Conservation (phyloP, 2,329 filamentous ascomycete species). For the Cytospora mali region DNA sequence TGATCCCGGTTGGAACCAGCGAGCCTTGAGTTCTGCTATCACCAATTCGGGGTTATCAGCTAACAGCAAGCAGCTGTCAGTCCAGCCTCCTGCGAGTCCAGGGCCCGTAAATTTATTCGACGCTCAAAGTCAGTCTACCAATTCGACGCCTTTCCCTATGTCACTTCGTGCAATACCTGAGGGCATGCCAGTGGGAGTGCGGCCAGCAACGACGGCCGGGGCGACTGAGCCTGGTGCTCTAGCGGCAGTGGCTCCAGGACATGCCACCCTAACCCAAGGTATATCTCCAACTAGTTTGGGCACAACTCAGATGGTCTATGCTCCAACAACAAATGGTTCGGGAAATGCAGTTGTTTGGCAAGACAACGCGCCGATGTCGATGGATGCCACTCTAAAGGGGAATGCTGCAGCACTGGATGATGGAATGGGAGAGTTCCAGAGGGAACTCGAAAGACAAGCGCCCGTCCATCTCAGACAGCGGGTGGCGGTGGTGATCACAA, state of each 20-base stretch:
- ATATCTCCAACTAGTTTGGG: neutral
- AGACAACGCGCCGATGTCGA: neutral
- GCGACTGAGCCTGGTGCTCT: neutral
- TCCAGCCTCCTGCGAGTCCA: neutral
- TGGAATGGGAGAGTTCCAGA: neutral
- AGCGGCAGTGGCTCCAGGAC: neutral
- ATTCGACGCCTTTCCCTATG: neutral
- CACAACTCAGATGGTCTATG: neutral
- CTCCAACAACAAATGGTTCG: neutral
- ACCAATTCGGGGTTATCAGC: neutral
- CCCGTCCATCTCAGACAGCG: neutral
- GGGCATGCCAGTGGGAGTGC: neutral
- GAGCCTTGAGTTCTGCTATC: neutral
- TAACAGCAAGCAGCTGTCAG: neutral
- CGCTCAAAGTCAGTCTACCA: neutral
- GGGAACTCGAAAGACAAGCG: neutral
- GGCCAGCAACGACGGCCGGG: neutral
- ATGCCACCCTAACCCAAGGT: neutral
- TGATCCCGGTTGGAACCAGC: neutral
- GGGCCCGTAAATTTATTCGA: neutral
- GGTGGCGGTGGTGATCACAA: neutral
- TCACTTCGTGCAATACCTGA: neutral
- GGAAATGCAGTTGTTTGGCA: neutral
- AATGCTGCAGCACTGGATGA: neutral
- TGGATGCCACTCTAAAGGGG: neutral